Percentiles rank a stretch among this genome's conserved stretches.
Evolutionary conservation across 2,329 filamentous ascomycete genomes (phyloP).

Genomic region (Epichloe gansuensis): DNA sequence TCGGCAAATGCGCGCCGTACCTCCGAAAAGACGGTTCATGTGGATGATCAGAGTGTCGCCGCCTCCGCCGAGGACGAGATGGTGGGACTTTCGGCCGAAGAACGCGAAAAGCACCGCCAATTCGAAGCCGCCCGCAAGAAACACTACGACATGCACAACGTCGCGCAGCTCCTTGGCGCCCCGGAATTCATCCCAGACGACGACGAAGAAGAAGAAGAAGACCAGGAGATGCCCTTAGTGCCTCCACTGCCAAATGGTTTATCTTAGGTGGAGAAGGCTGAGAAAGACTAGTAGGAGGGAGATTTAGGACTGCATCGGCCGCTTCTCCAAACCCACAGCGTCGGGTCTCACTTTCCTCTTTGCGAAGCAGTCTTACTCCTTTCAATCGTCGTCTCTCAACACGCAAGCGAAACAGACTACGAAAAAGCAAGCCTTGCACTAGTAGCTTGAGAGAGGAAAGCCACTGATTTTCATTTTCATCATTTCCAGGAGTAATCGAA

Average conservation of each 20-base stretch:
- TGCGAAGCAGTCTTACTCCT: neutral
- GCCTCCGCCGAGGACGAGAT: conserved; percentile 45
- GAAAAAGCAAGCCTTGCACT: neutral
- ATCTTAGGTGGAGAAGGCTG: conserved; percentile 11
- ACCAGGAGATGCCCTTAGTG: conserved; percentile 23
- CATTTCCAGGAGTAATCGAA: neutral
- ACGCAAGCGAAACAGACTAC: conserved; percentile 1
- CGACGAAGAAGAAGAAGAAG: conserved; percentile 34
- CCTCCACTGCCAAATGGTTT: conserved; percentile 32
- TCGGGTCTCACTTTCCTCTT: neutral
- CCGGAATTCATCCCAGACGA: conserved; percentile 53
- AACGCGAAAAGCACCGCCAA: conserved; percentile 77
- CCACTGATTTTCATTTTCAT: neutral
- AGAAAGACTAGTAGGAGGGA: neutral
- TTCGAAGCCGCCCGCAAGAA: conserved; percentile 89
- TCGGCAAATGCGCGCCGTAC: conserved; percentile 25
- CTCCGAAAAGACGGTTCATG: conserved; percentile 61
- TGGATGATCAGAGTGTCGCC: conserved; percentile 49
- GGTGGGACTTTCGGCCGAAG: conserved; percentile 51
- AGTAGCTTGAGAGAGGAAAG: neutral
- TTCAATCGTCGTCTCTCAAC: neutral
- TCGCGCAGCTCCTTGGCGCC: conserved; percentile 74
- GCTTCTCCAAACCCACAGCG: neutral
- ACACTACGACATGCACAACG: conserved; percentile 97
- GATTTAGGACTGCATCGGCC: neutral